These are phyloP conservation scores for Ogataea trehaloabstinens DNA, from an alignment of 805 yeast species.

Conservation along the genomic window DNA sequence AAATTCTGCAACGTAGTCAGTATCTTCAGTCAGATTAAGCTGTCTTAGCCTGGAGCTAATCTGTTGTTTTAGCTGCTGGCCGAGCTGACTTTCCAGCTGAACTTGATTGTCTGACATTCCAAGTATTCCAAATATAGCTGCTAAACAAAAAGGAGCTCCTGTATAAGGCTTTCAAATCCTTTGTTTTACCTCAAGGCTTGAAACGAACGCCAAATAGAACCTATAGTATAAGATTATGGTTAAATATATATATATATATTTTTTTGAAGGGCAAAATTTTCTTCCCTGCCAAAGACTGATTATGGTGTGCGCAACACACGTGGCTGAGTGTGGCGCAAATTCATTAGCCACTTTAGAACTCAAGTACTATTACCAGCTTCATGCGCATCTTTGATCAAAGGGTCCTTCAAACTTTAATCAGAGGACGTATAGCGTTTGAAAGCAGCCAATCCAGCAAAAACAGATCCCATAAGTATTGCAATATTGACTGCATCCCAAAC, in stretches of 20 bases:
- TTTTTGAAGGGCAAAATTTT: slow-evolving; percentile 17
- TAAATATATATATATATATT: not conserved
- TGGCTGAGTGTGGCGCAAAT: not conserved
- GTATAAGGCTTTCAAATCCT: slow-evolving; percentile 3
- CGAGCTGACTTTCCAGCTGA: slow-evolving; percentile 33
- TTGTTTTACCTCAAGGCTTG: no score
- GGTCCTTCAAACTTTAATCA: no score
- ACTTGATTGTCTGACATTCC: slow-evolving; percentile 23
- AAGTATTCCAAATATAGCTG: not conserved
- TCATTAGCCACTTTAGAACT: not conserved
- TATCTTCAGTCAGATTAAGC: slow-evolving; percentile 48
- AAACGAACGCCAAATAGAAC: no score
- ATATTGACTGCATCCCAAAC: slow-evolving; percentile 1
- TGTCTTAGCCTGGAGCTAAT: slow-evolving; percentile 40
- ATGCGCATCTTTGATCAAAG: no score
- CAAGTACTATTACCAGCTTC: no score
- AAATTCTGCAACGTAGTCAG: slow-evolving; percentile 68
- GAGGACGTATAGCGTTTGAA: not conserved
- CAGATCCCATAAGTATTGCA: not conserved
- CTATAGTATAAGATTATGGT: not conserved
- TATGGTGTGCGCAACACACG: not conserved
- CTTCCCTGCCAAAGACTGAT: not conserved
- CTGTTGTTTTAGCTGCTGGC: slow-evolving; percentile 41
- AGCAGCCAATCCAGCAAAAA: not conserved
- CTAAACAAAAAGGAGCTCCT: no score